phyloP scores from a whole-genome alignment of 805 yeast genomes.

The Citeromyces nyonsensis region DNA sequence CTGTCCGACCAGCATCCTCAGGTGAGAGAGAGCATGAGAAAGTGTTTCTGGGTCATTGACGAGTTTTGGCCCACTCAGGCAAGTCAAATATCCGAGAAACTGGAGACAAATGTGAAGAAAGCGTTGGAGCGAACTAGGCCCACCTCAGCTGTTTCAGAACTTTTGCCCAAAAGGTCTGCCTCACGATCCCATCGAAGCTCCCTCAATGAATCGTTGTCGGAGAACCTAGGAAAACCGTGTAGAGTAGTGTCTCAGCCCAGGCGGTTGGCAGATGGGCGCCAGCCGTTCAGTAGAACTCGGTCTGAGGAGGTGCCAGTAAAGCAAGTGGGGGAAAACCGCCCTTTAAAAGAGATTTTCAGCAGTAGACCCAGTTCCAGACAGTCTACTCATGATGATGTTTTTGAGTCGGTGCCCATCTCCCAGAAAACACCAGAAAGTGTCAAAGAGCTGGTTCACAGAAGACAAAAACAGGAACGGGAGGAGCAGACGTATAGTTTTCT shows the following conservation, averaged over 20 bases:
- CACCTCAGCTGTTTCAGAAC: neutral
- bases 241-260: neutral
- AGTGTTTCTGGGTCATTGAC: conserved; percentile 57
- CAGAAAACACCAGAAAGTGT: neutral
- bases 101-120: conserved; percentile 31
- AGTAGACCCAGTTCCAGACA: too few relatives aligned
- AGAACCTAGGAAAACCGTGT: neutral
- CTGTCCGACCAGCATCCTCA: conserved; percentile 67
- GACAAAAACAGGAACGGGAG: neutral
- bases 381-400: neutral
- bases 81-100: conserved; percentile 15
- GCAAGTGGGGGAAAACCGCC: neutral
- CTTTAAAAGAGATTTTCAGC: conserved; percentile 2
- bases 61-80: conserved; percentile 37
- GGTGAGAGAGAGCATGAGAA: conserved; percentile 64
- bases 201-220: neutral
- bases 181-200: conserved; percentile 8
- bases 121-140: conserved; percentile 45
- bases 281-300: neutral
- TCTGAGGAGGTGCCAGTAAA: neutral
- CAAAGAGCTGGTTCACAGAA: too few relatives aligned
- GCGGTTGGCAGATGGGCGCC: neutral
- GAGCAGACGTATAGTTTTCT: neutral
- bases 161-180: neutral
- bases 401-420: neutral